Evolutionary conservation across 768 basidiomycete genomes (phyloP), one percentile per base, ranked within the genome.

Genomic region (Coprinellus micaceus): DNA sequence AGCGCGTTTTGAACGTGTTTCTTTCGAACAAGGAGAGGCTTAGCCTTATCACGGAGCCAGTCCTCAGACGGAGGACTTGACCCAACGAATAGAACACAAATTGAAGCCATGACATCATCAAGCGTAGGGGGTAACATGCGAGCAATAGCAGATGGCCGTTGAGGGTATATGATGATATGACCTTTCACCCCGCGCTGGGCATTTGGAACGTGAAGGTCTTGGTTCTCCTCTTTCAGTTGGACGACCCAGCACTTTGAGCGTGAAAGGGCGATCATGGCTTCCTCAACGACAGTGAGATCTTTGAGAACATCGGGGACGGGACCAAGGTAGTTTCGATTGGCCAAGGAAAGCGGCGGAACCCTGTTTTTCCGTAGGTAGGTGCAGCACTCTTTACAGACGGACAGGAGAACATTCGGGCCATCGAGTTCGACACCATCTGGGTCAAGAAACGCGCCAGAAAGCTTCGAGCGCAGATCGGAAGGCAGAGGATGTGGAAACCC

Each of bases 11-110:
- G 60, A 15, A 77, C 67, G 43, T 67, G 69, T 29, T 72, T 64
- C 7, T 58, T 47, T 0, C 68, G 62, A 13, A 77, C 71, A 40
- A 56, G 30, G 0, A 78, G 53, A 4, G 75, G 75, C 51, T 66
- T 70, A 2, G 74, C 75, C 19, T 73, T 66, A 12, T 62, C 46
- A 11, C 57, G 37, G 21, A 77, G 37, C 74, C 73, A 75, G 43
- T 71, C 61, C 0, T 15, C 7, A 10, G 60, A 53, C 0, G 74
- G 74, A 0, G 53, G 46, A 0, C n/a, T 3, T 0, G 73, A 67
- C 0, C 76, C 75, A n/a, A 75, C 59, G 59, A 78, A 78, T 0
- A 78, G 39, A 1, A 79, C 69, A 58, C 75, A 77, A 1, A 77
- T 69, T 2, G 70, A 69, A 0, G 69, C 61, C 0, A 66, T 39